Evolutionary conservation across 2,329 filamentous ascomycete genomes (phyloP).

Genomic region (Aphanoascus verrucosus): DNA sequence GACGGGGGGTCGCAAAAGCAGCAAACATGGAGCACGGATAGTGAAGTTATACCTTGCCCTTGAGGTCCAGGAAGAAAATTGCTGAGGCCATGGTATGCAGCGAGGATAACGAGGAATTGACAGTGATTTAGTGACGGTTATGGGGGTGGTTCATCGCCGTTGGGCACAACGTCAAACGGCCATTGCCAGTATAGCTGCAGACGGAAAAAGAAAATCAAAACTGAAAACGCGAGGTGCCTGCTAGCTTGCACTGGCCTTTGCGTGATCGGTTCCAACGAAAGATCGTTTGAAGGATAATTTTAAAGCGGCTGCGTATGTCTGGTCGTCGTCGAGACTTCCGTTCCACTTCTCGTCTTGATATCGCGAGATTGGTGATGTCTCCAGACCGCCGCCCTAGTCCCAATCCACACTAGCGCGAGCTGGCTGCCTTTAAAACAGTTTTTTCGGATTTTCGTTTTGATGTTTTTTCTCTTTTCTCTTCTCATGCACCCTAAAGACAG

Average conservation of each 20-base stretch:
- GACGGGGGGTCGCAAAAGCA: not conserved
- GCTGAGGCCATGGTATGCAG: constrained; percentile 73
- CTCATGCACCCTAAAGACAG: constrained; percentile 75
- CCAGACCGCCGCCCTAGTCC: constrained; percentile 6
- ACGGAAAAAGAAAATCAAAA: not conserved
- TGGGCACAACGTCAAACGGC: not conserved
- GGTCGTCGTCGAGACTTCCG: not conserved
- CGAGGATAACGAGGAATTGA: constrained; percentile 11
- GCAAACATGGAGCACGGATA: not conserved
- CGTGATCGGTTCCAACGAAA: not conserved
- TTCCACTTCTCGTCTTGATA: not conserved
- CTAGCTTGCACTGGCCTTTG: not conserved
- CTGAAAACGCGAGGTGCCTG: not conserved
- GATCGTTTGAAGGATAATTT: too few relatives aligned
- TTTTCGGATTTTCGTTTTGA: constrained; percentile 19
- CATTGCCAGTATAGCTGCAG: not conserved
- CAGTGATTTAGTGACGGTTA: not conserved
- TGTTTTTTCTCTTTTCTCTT: constrained; percentile 34
- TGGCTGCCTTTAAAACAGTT: constrained; percentile 17
- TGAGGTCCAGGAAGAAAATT: constrained; percentile 95
- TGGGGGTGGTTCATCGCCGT: constrained; percentile 2
- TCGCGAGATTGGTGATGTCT: constrained; percentile 1
- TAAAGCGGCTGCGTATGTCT: not conserved
- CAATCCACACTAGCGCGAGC: constrained; percentile 14
- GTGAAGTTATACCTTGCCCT: constrained; percentile 71